Evolutionary conservation across 208 protist genomes (phyloP).

Genomic region (Trypanosoma congolense): DNA sequence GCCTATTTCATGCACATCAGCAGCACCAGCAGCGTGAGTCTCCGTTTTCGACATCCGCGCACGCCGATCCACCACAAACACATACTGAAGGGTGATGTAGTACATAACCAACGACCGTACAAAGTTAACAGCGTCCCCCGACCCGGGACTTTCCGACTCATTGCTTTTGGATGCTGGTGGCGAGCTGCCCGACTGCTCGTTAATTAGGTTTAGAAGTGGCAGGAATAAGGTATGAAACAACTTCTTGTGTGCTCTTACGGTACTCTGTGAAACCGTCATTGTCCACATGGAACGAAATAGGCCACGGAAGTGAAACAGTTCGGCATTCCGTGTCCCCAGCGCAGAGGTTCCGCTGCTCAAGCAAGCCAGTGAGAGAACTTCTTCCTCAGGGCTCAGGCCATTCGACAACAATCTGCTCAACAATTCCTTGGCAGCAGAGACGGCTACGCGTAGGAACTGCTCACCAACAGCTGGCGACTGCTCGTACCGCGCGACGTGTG

Average conservation of each 20-base stretch:
- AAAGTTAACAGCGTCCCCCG: neutral
- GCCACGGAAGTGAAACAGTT: constrained; percentile 6
- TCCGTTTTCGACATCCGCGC: neutral
- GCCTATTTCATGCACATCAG: too few species aligned
- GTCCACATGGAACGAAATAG: constrained; percentile 27
- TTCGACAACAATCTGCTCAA: neutral
- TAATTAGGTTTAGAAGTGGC: constrained; percentile 19
- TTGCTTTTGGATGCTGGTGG: constrained; percentile 2
- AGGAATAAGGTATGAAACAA: constrained; percentile 20
- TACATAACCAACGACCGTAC: constrained; percentile 2
- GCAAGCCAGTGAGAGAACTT: neutral
- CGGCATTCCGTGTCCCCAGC: too few species aligned
- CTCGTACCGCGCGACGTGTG: constrained; percentile 39
- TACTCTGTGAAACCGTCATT: constrained; percentile 19
- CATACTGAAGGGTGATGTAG: constrained; percentile 17
- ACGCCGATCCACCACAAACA: constrained; percentile 3
- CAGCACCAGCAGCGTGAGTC: neutral
- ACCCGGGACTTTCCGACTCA: neutral
- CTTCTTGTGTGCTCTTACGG: constrained; percentile 4
- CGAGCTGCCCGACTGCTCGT: neutral
- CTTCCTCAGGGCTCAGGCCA: constrained; percentile 14
- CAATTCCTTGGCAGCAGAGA: constrained; percentile 13
- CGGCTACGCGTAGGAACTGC: constrained; percentile 20
- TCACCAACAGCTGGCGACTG: constrained; percentile 11
- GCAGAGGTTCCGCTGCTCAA: too few species aligned